Percentiles rank a stretch among this genome's conserved stretches.
Evolutionary conservation across 768 basidiomycete species (phyloP).

Genomic region (Naematelia aurantialba): DNA sequence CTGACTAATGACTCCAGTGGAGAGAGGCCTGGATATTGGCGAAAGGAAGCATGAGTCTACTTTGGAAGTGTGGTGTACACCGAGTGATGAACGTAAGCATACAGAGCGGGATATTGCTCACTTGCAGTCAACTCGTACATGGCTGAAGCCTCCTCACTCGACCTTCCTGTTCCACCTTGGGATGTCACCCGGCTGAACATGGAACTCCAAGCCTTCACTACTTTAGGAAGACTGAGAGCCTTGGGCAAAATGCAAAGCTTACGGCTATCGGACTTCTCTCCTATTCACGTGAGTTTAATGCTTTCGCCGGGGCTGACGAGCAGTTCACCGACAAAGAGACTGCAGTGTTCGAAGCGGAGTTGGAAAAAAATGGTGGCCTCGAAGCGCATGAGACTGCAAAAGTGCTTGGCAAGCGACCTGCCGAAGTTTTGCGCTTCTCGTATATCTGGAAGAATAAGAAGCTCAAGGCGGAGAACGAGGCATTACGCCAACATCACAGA

Average conservation of each 20-base stretch:
- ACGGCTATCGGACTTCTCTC: conserved; percentile 32
- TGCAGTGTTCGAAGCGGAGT: conserved; percentile 34
- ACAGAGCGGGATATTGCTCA: not conserved
- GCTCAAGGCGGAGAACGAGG: conserved; percentile 40
- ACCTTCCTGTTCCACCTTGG: conserved; percentile 36
- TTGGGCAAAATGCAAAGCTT: conserved; percentile 20
- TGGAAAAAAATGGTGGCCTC: conserved; percentile 40
- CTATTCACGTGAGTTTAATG: conserved; percentile 24
- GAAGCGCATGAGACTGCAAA: conserved; percentile 44
- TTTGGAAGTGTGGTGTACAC: conserved; percentile 28
- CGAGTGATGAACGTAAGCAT: conserved; percentile 31
- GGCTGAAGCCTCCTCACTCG: conserved; percentile 22
- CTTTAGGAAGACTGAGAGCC: conserved; percentile 25
- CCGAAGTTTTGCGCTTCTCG: conserved; percentile 45
- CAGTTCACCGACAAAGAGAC: conserved; percentile 43
- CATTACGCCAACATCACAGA: conserved; percentile 35
- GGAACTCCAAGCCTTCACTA: conserved; percentile 23
- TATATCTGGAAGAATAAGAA: conserved; percentile 48
- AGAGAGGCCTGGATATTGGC: conserved; percentile 37
- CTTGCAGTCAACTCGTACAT: conserved; percentile 30
- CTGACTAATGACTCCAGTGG: conserved; percentile 16
- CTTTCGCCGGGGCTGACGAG: not conserved
- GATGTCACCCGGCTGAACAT: conserved; percentile 38
- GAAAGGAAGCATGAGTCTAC: conserved; percentile 40
- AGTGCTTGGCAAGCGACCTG: conserved; percentile 24